Evolutionary conservation across 106 monocot species (phyloP).

Genomic region (Dendrobium nobile): DNA sequence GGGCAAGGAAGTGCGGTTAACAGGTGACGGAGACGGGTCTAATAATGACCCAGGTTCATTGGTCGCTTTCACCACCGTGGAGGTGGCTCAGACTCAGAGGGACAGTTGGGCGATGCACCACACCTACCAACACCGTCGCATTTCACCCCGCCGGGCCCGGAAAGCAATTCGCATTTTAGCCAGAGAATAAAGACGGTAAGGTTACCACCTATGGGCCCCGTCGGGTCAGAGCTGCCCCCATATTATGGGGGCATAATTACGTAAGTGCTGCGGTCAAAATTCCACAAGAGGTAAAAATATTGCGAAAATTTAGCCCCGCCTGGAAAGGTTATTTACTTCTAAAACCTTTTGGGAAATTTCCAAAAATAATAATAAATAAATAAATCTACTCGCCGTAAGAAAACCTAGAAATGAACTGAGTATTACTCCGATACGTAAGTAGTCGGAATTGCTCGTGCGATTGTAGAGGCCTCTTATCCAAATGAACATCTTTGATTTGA

Average conservation of each 20-base stretch:
- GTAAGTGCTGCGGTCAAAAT: not conserved
- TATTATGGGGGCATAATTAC: not conserved
- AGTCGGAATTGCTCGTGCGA: too few relatives aligned
- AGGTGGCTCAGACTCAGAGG: not conserved
- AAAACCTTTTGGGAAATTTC: too few relatives aligned
- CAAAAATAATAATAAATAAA: too few relatives aligned
- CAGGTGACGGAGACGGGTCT: not conserved
- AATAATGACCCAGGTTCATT: not conserved
- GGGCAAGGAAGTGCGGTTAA: not conserved
- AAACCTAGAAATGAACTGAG: too few relatives aligned
- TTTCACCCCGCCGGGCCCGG: not conserved
- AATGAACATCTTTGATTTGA: too few relatives aligned
- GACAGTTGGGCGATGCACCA: not conserved
- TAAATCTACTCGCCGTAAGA: too few relatives aligned
- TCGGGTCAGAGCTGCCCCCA: not conserved
- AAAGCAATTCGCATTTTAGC: not conserved
- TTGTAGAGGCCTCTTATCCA: too few relatives aligned
- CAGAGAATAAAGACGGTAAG: not conserved
- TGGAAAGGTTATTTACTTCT: too few relatives aligned
- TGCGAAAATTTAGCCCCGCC: too few relatives aligned
- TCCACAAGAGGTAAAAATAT: too few relatives aligned
- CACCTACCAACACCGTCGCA: slow-evolving; percentile 1
- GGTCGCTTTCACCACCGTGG: slow-evolving; percentile 4
- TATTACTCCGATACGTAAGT: too few relatives aligned
- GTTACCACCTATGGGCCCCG: not conserved